Base-by-base conservation (phyloP, 495 filamentous ascomycete genomes). In the Bacidia gigantensis region DNA sequence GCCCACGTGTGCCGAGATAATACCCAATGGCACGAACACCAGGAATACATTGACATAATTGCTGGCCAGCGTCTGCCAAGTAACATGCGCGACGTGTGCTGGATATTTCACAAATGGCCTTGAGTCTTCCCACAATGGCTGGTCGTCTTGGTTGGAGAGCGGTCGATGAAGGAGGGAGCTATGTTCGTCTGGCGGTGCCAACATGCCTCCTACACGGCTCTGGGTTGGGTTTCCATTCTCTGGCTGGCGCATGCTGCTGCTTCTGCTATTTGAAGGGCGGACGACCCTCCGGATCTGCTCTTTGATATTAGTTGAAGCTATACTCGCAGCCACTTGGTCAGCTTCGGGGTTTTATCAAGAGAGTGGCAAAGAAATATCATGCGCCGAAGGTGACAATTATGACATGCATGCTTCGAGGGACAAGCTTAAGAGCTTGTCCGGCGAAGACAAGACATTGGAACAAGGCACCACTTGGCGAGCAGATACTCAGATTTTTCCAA, bases 11-110 rank as follows among this genome's bases (percentile, higher is more conserved):
- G 87, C 90, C 20, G 87, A 77, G 49, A 89, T 60, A 54, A 98
- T 90, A 35, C 90, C 92, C 50, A 93, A 61, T 3, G 92, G 92
- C 9, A 97, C 92, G 62, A 93, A 92, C 50, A 95, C 65, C 51
- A 98, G 75, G 3, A 98, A 72, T 24, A 92, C 56, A 63, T 96
- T 97, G 64, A 92, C 82, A 65, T 86, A 88, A 61, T 86, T 81
- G 53, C 78, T 79, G 22, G 64, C 59, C n/a, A 83, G 63, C 14
- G 71, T 77, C 51, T 63, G 46, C 74, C 74, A 79, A 2, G 74
- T 75, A 49, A 74, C 62, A 55, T 67, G 69, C 29, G 67, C 61
- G 17, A 72, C 65, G 10, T 69, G 69, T 51, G 72, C 69, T 14
- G 83, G 81, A 66, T 72, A 80, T 49, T 70, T 68, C 43, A 81